Base-by-base conservation (phyloP, 2,329 filamentous ascomycete genomes). In the Grosmannia clavigera region DNA sequence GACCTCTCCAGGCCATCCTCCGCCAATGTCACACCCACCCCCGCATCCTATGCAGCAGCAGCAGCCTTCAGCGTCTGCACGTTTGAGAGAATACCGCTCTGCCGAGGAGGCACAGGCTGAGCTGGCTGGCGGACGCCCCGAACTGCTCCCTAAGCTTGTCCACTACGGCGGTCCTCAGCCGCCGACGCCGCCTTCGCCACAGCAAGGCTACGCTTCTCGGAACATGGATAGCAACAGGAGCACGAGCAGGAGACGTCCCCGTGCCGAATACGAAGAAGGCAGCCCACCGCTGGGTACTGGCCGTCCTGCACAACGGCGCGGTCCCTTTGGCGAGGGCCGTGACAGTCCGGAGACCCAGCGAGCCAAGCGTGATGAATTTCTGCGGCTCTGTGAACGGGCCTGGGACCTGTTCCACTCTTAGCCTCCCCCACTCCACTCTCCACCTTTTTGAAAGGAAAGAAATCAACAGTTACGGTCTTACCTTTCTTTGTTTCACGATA, bases 371-470 rank as follows among this genome's bases (percentile, higher is more conserved):
- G 91, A 96, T 52, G 90, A 96, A 71, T 99, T 99, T 69, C 77
- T 99, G 64, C 78, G 82, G 60, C 76, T 97, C 57, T 96, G 92
- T 71, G 85, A 90, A 66, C 81, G 90, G 68, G 94, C 94, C 10
- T 99, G 94, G 94, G 94, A 99, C 75, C 74, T 99, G 33, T 96
- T 97, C 74, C 94, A 97, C 76, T 96, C 91, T 63, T 96, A 75
- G 82, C 19, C 56, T 31, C 27, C 29, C 27, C 50, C 14, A 33
- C 5, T 35, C 19, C 48, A 51, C n/a, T 51, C 48, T 27, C 48
- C 22, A 52, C 25, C 12, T 22, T 29, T 22, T 22, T 19, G 5
- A 55, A 38, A 40, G 27, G 19, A 33, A 55, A 25, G 27, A 31
- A 52, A 19, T 31, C 5, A 52, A 14, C 50, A 31, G 27, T 19